phyloP scores from a whole-genome alignment of 2,329 filamentous ascomycete genomes.

The Raffaelea deltoideospora region DNA sequence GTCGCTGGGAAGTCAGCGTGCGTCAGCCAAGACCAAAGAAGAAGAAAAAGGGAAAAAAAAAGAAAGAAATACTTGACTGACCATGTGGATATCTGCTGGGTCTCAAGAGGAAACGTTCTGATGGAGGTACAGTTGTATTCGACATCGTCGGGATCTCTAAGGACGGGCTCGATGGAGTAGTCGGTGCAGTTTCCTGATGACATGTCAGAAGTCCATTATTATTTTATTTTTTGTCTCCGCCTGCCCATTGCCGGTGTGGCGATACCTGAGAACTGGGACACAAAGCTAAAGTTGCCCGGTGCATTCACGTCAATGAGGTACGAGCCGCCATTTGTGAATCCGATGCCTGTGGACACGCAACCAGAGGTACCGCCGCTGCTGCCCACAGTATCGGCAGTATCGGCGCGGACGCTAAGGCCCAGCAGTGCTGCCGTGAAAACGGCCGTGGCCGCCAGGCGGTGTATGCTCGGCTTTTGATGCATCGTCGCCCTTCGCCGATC shows the following conservation, averaged over 20 bases:
- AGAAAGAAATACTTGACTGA: too few relatives aligned
- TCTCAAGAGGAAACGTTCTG: background rate
- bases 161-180: slow-evolving; percentile 1
- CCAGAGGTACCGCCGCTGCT: background rate
- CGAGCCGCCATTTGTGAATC: slow-evolving; percentile 7
- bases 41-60: background rate
- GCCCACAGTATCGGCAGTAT: too few relatives aligned
- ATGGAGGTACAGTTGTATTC: slow-evolving; percentile 4
- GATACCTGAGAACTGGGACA: slow-evolving; percentile 5
- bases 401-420: too few relatives aligned
- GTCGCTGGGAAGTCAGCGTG: background rate
- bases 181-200: slow-evolving; percentile 6
- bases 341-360: slow-evolving; percentile 5
- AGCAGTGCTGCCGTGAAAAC: slow-evolving; percentile 48
- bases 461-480: too few relatives aligned
- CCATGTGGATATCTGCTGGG: slow-evolving; percentile 8
- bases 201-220: too few relatives aligned
- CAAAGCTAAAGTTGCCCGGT: slow-evolving; percentile 8
- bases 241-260: background rate
- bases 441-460: slow-evolving; percentile 37
- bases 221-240: background rate
- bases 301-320: slow-evolving; percentile 7
- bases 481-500: too few relatives aligned
- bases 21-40: background rate
- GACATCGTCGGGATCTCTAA: slow-evolving; percentile 1